Evolutionary conservation across 2,329 filamentous ascomycete genomes (phyloP).

Genomic region (Apiospora rasikravindrae): DNA sequence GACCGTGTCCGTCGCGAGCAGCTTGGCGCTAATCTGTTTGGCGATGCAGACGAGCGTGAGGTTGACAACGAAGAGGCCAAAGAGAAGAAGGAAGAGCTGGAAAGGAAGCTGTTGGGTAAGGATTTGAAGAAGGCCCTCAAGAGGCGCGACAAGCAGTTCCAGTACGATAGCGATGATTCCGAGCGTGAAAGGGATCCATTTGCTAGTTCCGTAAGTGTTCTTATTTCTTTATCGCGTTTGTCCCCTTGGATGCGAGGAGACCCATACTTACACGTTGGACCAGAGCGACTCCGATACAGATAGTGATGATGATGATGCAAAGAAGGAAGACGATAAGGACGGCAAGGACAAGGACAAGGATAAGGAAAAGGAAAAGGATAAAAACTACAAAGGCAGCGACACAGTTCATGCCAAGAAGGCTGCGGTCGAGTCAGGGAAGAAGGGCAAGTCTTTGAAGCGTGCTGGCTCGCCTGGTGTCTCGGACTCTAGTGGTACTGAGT

Average conservation of each 20-base stretch:
- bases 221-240: slow-evolving; percentile 14
- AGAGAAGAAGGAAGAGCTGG: slow-evolving; percentile 69
- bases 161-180: slow-evolving; percentile 76
- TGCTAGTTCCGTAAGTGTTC: slow-evolving; percentile 53
- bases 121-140: slow-evolving; percentile 79
- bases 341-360: slow-evolving; percentile 58
- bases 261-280: slow-evolving; percentile 33
- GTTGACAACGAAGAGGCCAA: slow-evolving; percentile 78
- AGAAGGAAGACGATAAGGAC: slow-evolving; percentile 50
- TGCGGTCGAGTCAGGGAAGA: slow-evolving; percentile 54
- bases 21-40: slow-evolving; percentile 85
- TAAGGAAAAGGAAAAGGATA: slow-evolving; percentile 54
- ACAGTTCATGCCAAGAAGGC: slow-evolving; percentile 57
- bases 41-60: slow-evolving; percentile 70
- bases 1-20: slow-evolving; percentile 80
- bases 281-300: slow-evolving; percentile 50
- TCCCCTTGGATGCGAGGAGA: neutral
- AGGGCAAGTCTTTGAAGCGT: slow-evolving; percentile 74
- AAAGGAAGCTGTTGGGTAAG: slow-evolving; percentile 75
- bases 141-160: slow-evolving; percentile 83
- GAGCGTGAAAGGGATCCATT: slow-evolving; percentile 55
- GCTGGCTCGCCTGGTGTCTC: slow-evolving; percentile 86
- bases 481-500: slow-evolving; percentile 91
- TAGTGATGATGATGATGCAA: slow-evolving; percentile 36
- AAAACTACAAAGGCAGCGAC: slow-evolving; percentile 68